Evolutionary conservation across 2,329 filamentous ascomycete species (phyloP).

Genomic region (Alternaria conjuncta): DNA sequence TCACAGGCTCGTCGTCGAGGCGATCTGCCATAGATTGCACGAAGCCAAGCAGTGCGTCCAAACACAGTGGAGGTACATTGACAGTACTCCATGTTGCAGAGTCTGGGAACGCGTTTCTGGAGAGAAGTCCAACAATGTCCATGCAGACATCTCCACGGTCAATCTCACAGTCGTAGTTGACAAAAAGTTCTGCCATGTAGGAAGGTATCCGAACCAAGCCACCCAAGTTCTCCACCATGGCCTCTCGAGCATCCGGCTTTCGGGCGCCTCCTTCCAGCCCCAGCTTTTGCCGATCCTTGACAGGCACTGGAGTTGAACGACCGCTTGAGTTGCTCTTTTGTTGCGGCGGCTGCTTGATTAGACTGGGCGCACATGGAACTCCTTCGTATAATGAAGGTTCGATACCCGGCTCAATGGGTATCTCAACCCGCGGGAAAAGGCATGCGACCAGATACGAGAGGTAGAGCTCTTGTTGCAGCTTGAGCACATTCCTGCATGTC

Average conservation of each 20-base stretch:
- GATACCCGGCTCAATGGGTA: constrained; percentile 87
- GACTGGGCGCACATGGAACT: constrained; percentile 87
- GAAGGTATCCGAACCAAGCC: constrained; percentile 90
- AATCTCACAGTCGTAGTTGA: constrained; percentile 97
- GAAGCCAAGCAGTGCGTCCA: constrained; percentile 89
- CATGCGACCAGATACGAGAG: constrained; percentile 93
- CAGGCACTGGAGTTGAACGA: constrained; percentile 84
- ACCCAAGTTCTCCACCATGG: constrained; percentile 97
- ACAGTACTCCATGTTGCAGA: constrained; percentile 99
- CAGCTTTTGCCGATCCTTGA: constrained; percentile 90
- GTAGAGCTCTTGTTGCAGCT: constrained; percentile 95
- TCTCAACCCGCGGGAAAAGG: constrained; percentile 90
- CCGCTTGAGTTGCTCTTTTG: constrained; percentile 70
- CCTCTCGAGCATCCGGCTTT: constrained; percentile 93
- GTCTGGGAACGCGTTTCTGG: constrained; percentile 93
- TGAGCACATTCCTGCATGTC: constrained; percentile 87
- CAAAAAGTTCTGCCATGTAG: constrained; percentile 93
- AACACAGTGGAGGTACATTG: constrained; percentile 91
- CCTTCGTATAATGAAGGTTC: constrained; percentile 91
- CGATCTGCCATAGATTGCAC: constrained; percentile 91
- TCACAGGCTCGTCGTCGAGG: constrained; percentile 71
- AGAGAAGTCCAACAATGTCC: constrained; percentile 91
- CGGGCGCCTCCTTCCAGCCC: constrained; percentile 90
- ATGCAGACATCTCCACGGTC: constrained; percentile 91
- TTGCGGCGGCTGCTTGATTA: constrained; percentile 79